phyloP scores from a whole-genome alignment of 306 rosid genomes.

The Trifolium fragiferum region DNA sequence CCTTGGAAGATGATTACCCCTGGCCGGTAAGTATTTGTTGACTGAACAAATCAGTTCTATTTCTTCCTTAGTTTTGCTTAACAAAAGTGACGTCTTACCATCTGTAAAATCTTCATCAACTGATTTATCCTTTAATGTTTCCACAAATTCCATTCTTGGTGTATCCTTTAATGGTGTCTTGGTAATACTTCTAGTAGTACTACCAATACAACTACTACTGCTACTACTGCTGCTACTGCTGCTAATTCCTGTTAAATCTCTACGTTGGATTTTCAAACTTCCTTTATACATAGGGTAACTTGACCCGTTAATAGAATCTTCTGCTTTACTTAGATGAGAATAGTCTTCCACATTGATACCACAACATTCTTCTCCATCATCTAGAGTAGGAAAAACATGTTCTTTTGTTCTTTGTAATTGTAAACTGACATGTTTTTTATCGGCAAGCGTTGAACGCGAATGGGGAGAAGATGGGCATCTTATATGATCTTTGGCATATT shows the following conservation, averaged over 20 bases:
- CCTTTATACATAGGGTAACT: background rate
- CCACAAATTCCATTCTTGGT: background rate
- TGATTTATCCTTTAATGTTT: conserved; percentile 6
- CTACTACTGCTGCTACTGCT: background rate
- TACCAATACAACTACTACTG: no score
- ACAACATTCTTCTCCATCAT: conserved; percentile 4
- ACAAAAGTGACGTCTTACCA: background rate
- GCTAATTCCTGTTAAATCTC: background rate
- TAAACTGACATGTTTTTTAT: background rate
- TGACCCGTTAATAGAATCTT: conserved; percentile 29
- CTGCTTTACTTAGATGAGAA: background rate
- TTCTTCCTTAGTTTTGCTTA: conserved; percentile 18
- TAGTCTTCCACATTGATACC: background rate
- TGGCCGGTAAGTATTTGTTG: conserved; percentile 1
- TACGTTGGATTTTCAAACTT: conserved; percentile 8
- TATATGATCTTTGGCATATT: background rate
- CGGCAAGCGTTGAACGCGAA: background rate
- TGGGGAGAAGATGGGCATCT: conserved; percentile 1
- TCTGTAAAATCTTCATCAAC: conserved; percentile 4
- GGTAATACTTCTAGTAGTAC: no score
- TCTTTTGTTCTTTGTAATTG: conserved; percentile 11
- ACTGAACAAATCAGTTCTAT: background rate
- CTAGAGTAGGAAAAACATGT: conserved; percentile 5
- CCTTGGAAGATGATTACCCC: background rate
- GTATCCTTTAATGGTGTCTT: conserved; percentile 15